Evolutionary conservation across 257 asterid genomes (phyloP).

Genomic region (Eustoma russellianum): DNA sequence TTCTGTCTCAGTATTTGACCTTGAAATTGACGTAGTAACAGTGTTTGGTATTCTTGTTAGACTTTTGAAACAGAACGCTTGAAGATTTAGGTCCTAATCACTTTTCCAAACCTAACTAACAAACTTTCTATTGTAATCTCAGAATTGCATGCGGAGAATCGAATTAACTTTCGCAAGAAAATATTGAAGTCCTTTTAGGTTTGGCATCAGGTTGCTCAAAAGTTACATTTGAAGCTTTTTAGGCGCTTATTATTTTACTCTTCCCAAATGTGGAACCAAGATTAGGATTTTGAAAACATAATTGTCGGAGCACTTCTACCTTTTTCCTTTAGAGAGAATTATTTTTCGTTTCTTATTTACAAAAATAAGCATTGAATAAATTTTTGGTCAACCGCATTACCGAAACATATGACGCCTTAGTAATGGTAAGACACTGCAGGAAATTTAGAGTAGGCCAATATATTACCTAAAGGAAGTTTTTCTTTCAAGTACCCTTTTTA

Average conservation of each 20-base stretch:
- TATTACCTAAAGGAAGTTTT: too few species aligned
- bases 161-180: background rate
- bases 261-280: background rate
- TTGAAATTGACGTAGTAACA: background rate
- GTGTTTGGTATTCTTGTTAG: conserved; percentile 6
- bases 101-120: conserved; percentile 20
- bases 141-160: conserved; percentile 8
- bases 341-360: too few species aligned
- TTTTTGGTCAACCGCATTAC: too few species aligned
- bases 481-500: too few species aligned
- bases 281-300: too few species aligned
- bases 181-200: background rate
- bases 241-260: background rate
- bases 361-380: too few species aligned
- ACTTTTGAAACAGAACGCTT: conserved; percentile 1
- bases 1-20: background rate
- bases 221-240: background rate
- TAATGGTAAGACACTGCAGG: too few species aligned
- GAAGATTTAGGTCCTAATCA: conserved; percentile 10
- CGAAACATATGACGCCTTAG: too few species aligned
- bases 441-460: too few species aligned
- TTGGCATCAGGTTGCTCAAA: background rate
- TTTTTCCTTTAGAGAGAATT: background rate
- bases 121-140: conserved; percentile 5
- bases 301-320: too few species aligned